phyloP scores from a whole-genome alignment of 208 protist genomes.

The Leishmania lainsoni region DNA sequence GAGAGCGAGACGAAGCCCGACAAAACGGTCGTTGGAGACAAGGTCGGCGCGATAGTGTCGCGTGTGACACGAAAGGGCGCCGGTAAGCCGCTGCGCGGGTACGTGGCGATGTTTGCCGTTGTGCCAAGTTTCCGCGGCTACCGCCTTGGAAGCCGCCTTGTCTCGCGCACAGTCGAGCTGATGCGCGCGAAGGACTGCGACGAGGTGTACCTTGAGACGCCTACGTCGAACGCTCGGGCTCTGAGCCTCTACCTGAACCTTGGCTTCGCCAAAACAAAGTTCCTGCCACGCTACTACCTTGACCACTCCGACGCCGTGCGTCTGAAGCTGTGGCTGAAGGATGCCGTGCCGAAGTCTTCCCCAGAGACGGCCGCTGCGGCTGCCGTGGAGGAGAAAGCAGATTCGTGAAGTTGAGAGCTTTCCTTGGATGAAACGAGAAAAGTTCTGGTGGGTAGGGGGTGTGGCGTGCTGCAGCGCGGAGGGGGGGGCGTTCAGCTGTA shows the following conservation, averaged over 20 bases:
- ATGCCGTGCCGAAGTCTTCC: slow-evolving; percentile 30
- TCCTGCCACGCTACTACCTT: slow-evolving; percentile 91
- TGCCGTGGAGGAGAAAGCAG: not conserved
- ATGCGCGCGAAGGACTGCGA: slow-evolving; percentile 93
- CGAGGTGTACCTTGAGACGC: slow-evolving; percentile 96
- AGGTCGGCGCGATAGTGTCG: slow-evolving; percentile 92
- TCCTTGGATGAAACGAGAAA: not conserved
- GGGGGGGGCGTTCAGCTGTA: not conserved
- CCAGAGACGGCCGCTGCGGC: slow-evolving; percentile 1
- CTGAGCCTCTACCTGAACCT: slow-evolving; percentile 95
- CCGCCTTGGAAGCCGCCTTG: slow-evolving; percentile 91
- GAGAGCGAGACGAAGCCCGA: slow-evolving; percentile 66
- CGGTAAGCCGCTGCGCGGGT: slow-evolving; percentile 85
- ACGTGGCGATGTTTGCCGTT: slow-evolving; percentile 99
- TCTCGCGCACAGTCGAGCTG: slow-evolving; percentile 88
- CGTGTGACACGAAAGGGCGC: slow-evolving; percentile 76
- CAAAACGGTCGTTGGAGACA: slow-evolving; percentile 57
- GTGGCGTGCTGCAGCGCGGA: not conserved
- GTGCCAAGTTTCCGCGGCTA: slow-evolving; percentile 88
- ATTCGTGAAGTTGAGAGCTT: not conserved
- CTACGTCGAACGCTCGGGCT: slow-evolving; percentile 91
- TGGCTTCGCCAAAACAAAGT: slow-evolving; percentile 94
- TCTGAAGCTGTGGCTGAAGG: slow-evolving; percentile 93
- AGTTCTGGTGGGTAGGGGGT: not conserved
- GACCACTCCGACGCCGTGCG: slow-evolving; percentile 94